Base-by-base conservation (phyloP, 2,329 filamentous ascomycete species). In the Fusarium bulbicola region DNA sequence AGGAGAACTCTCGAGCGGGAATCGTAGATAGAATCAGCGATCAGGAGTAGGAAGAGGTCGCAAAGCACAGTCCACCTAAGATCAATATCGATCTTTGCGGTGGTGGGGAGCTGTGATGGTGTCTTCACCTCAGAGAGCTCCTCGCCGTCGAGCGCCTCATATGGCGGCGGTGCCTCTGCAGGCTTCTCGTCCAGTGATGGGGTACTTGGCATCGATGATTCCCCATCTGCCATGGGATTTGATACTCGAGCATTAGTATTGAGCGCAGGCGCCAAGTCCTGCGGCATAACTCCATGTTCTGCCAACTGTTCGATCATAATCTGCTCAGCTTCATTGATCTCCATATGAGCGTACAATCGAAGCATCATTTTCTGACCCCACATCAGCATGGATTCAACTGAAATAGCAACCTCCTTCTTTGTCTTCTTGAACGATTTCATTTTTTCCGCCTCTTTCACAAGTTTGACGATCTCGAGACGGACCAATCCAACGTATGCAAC, bases 331-430 rank as follows among this genome's bases (percentile, higher is more conserved):
- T 92, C 86, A 78, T 92, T 95, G 78, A 99, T 97, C 68, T 99
- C 96, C 96, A 99, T 99, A 82, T 99, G 96, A 18, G 90, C 86
- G 81, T 98, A 99, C 18, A 99, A 82, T 30, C 95, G 91, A 68
- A 98, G 91, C 95, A 99, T 99, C 88, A 97, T 97, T 84, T 97
- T 97, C 81, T 99, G 96, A 63, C 93, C 91, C 95, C 95, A 99
- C 93, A 98, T 98, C 82, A 92, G 92, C 84, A 93, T 92, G 40
- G 91, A 89, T 81, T 98, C 96, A 16, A 91, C 85, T 1, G 93
- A 90, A 68, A 92, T 84, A 36, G 89, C 87, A 16, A 95, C 81
- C 47, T 91, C 85, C 81, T 95, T 98, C 82, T 92, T 96, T 4
- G 90, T 88, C 46, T 86, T 88, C 77, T 88, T 93, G 6, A 88